Conservation (phyloP, 805 yeast genomes). For the Candida parachauliodes region DNA sequence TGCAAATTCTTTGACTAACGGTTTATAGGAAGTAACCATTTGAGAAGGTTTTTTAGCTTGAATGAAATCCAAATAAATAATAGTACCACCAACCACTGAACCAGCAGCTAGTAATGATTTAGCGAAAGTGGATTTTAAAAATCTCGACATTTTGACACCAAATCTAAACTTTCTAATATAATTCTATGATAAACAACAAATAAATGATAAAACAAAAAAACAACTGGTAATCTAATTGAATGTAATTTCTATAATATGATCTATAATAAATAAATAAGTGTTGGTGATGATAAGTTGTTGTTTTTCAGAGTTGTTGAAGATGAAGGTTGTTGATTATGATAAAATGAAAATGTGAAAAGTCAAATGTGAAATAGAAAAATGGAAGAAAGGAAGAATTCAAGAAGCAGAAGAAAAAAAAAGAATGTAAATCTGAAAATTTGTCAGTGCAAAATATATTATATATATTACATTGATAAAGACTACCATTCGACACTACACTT, state of each 20-base stretch:
- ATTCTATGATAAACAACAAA: too few relatives aligned
- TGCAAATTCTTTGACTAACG: slow-evolving; percentile 43
- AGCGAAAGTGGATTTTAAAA: slow-evolving; percentile 23
- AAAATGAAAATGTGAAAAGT: background rate
- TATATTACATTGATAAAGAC: too few relatives aligned
- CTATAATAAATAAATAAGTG: too few relatives aligned
- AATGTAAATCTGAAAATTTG: too few relatives aligned
- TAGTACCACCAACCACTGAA: slow-evolving; percentile 32
- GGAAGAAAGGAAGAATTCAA: background rate
- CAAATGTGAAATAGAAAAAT: background rate
- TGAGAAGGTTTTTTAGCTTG: slow-evolving; percentile 29
- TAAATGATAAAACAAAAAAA: background rate
- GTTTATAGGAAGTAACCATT: slow-evolving; percentile 29
- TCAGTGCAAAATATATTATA: too few relatives aligned
- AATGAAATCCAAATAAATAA: slow-evolving; percentile 40
- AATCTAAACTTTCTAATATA: too few relatives aligned
- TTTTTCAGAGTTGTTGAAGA: too few relatives aligned
- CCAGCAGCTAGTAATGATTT: slow-evolving; percentile 30
- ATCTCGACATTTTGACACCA: too few relatives aligned
- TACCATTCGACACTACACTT: too few relatives aligned
- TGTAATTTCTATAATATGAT: too few relatives aligned
- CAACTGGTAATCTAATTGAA: too few relatives aligned
- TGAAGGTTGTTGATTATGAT: background rate
- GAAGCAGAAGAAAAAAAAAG: background rate
- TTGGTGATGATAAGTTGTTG: too few relatives aligned